phyloP scores from a whole-genome alignment of 1,284 basidiomycete genomes.

The Ganoderma sp. region DNA sequence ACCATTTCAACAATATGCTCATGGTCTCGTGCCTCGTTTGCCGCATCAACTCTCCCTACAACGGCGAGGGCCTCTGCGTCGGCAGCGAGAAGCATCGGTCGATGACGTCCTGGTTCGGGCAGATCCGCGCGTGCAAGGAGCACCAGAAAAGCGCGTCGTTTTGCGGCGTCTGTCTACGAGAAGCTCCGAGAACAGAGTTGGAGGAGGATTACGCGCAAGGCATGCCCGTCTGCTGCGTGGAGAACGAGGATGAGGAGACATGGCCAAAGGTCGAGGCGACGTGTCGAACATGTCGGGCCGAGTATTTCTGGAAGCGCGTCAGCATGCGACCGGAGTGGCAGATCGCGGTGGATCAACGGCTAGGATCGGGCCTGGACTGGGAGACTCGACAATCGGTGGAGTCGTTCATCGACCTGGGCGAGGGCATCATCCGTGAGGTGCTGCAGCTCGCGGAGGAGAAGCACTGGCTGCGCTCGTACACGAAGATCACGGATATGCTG shows the following conservation, averaged over 20 bases:
- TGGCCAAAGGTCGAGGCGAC: constrained; percentile 71
- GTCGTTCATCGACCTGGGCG: constrained; percentile 70
- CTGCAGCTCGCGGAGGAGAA: constrained; percentile 66
- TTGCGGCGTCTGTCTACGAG: constrained; percentile 73
- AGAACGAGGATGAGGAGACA: constrained; percentile 73
- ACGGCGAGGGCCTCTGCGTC: constrained; percentile 52
- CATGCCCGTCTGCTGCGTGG: constrained; percentile 54
- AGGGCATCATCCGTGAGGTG: constrained; percentile 71
- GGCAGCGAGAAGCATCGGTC: constrained; percentile 52
- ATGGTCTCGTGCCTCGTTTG: constrained; percentile 65
- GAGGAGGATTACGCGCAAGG: constrained; percentile 46
- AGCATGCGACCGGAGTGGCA: constrained; percentile 52
- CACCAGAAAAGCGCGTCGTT: constrained; percentile 61
- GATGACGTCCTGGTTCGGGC: constrained; percentile 49
- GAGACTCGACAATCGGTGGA: constrained; percentile 67
- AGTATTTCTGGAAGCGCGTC: constrained; percentile 67
- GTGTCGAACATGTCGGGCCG: constrained; percentile 64
- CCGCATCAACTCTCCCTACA: constrained; percentile 64
- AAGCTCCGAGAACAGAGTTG: constrained; percentile 53
- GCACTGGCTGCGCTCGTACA: constrained; percentile 67
- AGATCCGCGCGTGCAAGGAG: constrained; percentile 63
- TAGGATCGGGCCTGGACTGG: constrained; percentile 59
- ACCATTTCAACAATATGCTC: constrained; percentile 51
- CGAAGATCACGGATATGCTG: constrained; percentile 68
- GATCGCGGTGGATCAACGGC: constrained; percentile 61